phyloP scores from a whole-genome alignment of 768 basidiomycete genomes.

The Sarcodon aspratus region DNA sequence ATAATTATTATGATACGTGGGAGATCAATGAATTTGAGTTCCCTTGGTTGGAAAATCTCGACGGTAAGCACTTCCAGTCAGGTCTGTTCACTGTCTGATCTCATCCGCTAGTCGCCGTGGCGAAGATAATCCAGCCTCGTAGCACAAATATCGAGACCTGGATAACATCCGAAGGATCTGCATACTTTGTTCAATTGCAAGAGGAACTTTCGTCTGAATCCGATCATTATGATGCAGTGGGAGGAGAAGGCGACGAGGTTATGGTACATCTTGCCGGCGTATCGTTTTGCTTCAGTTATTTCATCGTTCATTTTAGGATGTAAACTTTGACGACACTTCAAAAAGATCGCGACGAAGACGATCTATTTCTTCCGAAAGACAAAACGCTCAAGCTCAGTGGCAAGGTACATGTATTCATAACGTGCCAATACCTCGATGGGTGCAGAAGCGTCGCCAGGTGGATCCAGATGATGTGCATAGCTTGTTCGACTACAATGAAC shows the following conservation, averaged over 20 bases:
- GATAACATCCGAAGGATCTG: constrained; percentile 79
- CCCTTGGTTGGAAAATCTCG: constrained; percentile 63
- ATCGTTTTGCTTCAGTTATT: not conserved
- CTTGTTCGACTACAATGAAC: constrained; percentile 42
- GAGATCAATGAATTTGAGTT: constrained; percentile 51
- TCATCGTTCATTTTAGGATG: not conserved
- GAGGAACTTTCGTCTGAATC: constrained; percentile 16
- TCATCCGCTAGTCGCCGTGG: constrained; percentile 42
- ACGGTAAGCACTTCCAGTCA: constrained; percentile 35
- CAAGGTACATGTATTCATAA: constrained; percentile 73
- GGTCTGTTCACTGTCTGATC: not conserved
- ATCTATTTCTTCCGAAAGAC: constrained; percentile 1
- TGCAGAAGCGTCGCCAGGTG: constrained; percentile 59
- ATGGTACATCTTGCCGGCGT: not conserved
- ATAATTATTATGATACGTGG: constrained; percentile 57
- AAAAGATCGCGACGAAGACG: not conserved
- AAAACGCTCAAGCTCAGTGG: constrained; percentile 28
- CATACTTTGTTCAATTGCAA: constrained; percentile 62
- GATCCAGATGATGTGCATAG: constrained; percentile 30
- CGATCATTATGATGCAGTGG: constrained; percentile 9
- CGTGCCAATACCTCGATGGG: constrained; percentile 65
- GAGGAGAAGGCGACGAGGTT: not conserved
- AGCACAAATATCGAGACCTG: constrained; percentile 61
- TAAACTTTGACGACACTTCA: not conserved
- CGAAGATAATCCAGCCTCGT: constrained; percentile 47